Conservation (phyloP, 306 rosid genomes). For the Carpinus fangiana region DNA sequence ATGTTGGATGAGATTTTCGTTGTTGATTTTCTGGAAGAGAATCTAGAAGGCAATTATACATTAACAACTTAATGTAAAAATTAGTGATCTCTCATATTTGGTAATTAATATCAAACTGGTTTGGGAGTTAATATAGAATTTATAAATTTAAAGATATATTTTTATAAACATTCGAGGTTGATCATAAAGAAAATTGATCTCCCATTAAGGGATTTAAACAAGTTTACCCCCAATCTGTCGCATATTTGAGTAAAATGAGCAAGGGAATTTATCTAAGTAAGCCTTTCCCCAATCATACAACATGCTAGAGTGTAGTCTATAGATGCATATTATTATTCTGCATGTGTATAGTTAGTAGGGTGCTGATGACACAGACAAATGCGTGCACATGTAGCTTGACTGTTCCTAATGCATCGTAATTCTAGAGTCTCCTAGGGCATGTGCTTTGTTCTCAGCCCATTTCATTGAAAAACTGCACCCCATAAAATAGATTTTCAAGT, state of each 20-base stretch:
- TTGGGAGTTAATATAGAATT: neutral
- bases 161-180: neutral
- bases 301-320: neutral
- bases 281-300: neutral
- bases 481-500: neutral
- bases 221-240: neutral
- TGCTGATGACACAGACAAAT: neutral
- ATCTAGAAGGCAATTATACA: neutral
- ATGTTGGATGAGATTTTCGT: no score
- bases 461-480: neutral
- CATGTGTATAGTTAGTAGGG: conserved; percentile 1
- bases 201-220: neutral
- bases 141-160: neutral
- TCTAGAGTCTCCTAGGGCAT: neutral
- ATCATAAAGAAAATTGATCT: neutral
- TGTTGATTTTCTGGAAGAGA: neutral
- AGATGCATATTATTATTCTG: neutral
- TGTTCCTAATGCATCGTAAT: no score
- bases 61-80: neutral
- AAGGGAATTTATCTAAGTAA: neutral
- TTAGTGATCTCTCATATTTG: neutral
- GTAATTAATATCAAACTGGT: neutral
- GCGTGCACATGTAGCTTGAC: no score
- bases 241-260: no score
- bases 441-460: neutral